Percentiles rank a stretch among this genome's conserved stretches.
These are phyloP conservation scores for Thermothelomyces thermophilus DNA, from an alignment of 2,329 filamentous ascomycete species.

Conservation along the genomic window DNA sequence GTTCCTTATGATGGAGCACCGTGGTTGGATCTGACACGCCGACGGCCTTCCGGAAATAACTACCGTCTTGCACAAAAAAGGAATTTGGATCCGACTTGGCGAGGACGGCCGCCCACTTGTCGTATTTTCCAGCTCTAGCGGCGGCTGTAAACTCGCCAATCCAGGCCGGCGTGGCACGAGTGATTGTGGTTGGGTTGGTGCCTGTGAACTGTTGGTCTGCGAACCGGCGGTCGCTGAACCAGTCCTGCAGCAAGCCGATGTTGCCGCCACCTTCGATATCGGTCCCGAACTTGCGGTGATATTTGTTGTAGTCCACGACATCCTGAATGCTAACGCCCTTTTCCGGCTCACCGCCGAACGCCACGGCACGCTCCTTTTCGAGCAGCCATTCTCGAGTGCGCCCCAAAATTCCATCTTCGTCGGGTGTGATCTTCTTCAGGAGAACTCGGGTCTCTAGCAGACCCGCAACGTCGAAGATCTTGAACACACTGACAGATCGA, in stretches of 20 bases:
- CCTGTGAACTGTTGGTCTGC: slow-evolving; percentile 40
- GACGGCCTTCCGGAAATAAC: slow-evolving; percentile 36
- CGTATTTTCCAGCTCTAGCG: slow-evolving; percentile 30
- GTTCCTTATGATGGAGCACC: slow-evolving; percentile 27
- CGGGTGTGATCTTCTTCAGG: slow-evolving; percentile 29
- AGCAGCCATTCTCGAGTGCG: slow-evolving; percentile 29
- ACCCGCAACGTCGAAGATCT: slow-evolving; percentile 30
- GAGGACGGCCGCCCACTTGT: slow-evolving; percentile 29
- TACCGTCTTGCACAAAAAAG: slow-evolving; percentile 39
- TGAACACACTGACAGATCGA: slow-evolving; percentile 24
- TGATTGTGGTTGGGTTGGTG: slow-evolving; percentile 40
- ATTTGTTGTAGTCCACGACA: slow-evolving; percentile 32
- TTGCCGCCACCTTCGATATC: slow-evolving; percentile 32
- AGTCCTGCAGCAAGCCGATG: slow-evolving; percentile 33
- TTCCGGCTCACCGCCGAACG: slow-evolving; percentile 27
- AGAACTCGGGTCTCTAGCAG: slow-evolving; percentile 28
- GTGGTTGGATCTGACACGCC: slow-evolving; percentile 27
- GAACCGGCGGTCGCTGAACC: slow-evolving; percentile 39
- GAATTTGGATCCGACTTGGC: slow-evolving; percentile 26
- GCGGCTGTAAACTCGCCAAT: slow-evolving; percentile 32
- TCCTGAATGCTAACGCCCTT: slow-evolving; percentile 30
- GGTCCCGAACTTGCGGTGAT: slow-evolving; percentile 30
- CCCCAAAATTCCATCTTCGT: slow-evolving; percentile 28
- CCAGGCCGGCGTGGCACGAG: slow-evolving; percentile 31
- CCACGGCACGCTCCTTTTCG: slow-evolving; percentile 22